Base-by-base conservation (phyloP, 2,329 filamentous ascomycete genomes). In the Colletotrichum liriopes region DNA sequence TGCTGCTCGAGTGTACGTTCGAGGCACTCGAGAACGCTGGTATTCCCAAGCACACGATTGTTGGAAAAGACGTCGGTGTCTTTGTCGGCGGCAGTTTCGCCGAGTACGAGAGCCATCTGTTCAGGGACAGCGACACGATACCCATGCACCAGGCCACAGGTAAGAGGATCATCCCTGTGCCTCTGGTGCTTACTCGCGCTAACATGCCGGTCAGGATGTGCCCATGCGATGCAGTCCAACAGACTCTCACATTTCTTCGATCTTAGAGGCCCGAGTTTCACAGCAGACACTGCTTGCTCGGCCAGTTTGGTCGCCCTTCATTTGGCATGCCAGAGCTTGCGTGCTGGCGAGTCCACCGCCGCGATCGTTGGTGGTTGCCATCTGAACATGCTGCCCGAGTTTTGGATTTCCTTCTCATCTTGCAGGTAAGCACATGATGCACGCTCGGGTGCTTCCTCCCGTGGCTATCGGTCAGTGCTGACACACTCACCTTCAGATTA, bases 211-310 rank as follows among this genome's bases (percentile, higher is more conserved):
- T n/a, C 65, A 85, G 83, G 83, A 47, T 84, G 82, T 71, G 85
- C 86, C 52, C 84, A 86, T 75, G 85, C 86, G 12, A 87, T 90
- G 78, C 82, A 88, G 71, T 86, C 87, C 0, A 89, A 89, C 72
- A 81, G 88, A 56, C 81, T 90, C 26, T 88, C 87, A 1, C 87
- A 89, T 74, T 87, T 86, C 78, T 89, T 89, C 73, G 85, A 90
- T 74, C 81, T 90, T 45, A 81, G 83, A 47, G 88, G 88, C 0
- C 87, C 87, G 0, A 87, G 85, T 64, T 85, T 88, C 68, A 86
- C 86, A 0, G 80, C 86, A 4, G 86, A 89, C 69, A 88, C 87
- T 1, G 87, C 86, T 7, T 89, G 87, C 73, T 88, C 87, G 0
- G 87, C 86, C 1, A 84, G 84, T 71, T 77, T 89, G 67, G 82